These are phyloP conservation scores for Austroboletus eburneus DNA, from an alignment of 768 basidiomycete species.

Conservation along the genomic window DNA sequence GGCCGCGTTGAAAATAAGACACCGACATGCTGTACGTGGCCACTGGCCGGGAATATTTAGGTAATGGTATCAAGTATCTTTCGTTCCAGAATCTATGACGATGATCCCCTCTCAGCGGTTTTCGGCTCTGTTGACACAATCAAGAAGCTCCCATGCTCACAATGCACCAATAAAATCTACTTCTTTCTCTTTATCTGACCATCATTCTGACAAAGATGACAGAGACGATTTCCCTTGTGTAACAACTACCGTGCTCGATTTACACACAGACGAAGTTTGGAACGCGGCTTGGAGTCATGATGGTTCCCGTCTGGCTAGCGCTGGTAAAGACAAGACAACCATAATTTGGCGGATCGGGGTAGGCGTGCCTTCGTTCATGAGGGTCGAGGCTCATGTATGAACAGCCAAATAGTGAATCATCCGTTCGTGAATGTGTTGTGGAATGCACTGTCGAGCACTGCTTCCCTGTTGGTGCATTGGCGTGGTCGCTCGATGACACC, in stretches of 20 bases:
- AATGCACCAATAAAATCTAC: slow-evolving; percentile 57
- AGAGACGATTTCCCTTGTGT: slow-evolving; percentile 78
- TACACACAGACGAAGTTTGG: slow-evolving; percentile 95
- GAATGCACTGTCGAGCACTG: slow-evolving; percentile 69
- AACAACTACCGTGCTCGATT: slow-evolving; percentile 80
- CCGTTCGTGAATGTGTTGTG: slow-evolving; percentile 56
- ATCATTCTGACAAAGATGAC: slow-evolving; percentile 77
- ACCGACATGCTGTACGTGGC: too few relatives aligned
- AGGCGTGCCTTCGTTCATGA: slow-evolving; percentile 28
- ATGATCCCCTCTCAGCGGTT: slow-evolving; percentile 94
- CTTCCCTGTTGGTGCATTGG: slow-evolving; percentile 73
- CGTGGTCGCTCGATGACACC: slow-evolving; percentile 93
- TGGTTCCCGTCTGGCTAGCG: slow-evolving; percentile 79
- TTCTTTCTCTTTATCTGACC: slow-evolving; percentile 83
- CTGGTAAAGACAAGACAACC: slow-evolving; percentile 80
- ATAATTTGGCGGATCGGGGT: slow-evolving; percentile 89
- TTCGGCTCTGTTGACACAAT: slow-evolving; percentile 79
- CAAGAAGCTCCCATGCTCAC: slow-evolving; percentile 82
- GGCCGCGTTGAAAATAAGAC: too few relatives aligned
- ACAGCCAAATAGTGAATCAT: too few relatives aligned
- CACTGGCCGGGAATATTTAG: too few relatives aligned
- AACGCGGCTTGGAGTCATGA: slow-evolving; percentile 92
- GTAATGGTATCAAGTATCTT: background rate
- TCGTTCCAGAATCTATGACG: slow-evolving; percentile 72
- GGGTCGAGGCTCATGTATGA: slow-evolving; percentile 5